Percentiles rank a stretch among this genome's conserved stretches.
Evolutionary conservation across 2,329 filamentous ascomycete species (phyloP).

Genomic region (Plenodomus biglobosus): DNA sequence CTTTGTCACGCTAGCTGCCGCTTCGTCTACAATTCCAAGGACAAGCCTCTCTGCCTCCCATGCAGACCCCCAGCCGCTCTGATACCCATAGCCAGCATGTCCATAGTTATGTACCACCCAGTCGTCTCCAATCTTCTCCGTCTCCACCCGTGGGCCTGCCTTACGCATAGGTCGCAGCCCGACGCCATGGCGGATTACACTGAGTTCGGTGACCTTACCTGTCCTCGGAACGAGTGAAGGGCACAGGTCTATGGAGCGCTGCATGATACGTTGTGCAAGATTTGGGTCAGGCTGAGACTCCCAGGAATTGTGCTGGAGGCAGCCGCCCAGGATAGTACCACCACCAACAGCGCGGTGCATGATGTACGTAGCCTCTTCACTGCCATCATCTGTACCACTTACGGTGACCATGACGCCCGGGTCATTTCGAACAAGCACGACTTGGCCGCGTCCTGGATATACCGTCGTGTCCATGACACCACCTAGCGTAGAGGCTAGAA

Average conservation of each 20-base stretch:
- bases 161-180: constrained; percentile 75
- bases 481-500: constrained; percentile 73
- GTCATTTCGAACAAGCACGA: constrained; percentile 80
- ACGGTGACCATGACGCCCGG: constrained; percentile 68
- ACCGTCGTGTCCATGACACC: constrained; percentile 77
- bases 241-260: constrained; percentile 65
- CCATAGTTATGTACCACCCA: constrained; percentile 81
- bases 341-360: constrained; percentile 78
- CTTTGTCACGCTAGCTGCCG: background rate
- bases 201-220: constrained; percentile 70
- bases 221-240: constrained; percentile 61
- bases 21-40: constrained; percentile 20
- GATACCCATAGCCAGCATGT: constrained; percentile 76
- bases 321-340: constrained; percentile 84
- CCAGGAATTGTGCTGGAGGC: constrained; percentile 78
- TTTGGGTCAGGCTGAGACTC: constrained; percentile 76
- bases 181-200: constrained; percentile 78
- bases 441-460: constrained; percentile 77
- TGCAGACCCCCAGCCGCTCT: constrained; percentile 49
- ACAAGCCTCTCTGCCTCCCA: constrained; percentile 47
- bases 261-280: constrained; percentile 81
- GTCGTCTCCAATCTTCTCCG: constrained; percentile 62
- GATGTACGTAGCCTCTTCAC: constrained; percentile 73
- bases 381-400: constrained; percentile 73
- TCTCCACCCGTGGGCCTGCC: constrained; percentile 75